These are phyloP conservation scores for Thalassiosira profunda DNA, from an alignment of 108 stramenopile species.

Conservation along the genomic window DNA sequence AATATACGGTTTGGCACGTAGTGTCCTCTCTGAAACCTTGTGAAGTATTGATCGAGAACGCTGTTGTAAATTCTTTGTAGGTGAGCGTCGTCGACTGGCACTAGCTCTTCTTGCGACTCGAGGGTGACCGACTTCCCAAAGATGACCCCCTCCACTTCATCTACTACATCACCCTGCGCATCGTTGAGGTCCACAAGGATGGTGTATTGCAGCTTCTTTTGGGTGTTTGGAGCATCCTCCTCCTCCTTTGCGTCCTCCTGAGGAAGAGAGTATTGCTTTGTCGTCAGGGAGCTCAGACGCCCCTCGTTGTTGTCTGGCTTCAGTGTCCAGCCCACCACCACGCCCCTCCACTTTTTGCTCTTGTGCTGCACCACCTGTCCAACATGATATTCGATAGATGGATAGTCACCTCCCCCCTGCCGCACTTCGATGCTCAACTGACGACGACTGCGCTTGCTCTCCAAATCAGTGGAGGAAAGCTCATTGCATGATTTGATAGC, in stretches of 20 bases:
- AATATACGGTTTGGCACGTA: constrained; percentile 66
- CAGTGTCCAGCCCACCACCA: constrained; percentile 70
- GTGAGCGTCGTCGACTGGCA: constrained; percentile 51
- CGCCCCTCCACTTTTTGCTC: constrained; percentile 71
- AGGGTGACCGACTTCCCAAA: constrained; percentile 27
- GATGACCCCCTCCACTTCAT: constrained; percentile 38
- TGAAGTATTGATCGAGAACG: constrained; percentile 54
- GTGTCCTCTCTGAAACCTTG: constrained; percentile 35
- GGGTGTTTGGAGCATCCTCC: neutral
- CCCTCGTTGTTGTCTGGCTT: constrained; percentile 15
- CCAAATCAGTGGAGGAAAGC: constrained; percentile 55
- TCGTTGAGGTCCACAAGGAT: constrained; percentile 74
- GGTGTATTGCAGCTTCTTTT: constrained; percentile 51
- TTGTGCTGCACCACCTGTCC: constrained; percentile 82
- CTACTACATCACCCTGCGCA: too few relatives aligned
- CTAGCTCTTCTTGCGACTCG: constrained; percentile 57
- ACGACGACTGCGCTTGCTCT: constrained; percentile 22
- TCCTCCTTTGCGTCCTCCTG: neutral
- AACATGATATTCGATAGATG: constrained; percentile 58
- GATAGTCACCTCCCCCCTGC: constrained; percentile 11
- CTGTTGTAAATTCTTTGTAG: constrained; percentile 68
- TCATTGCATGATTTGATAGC: constrained; percentile 73
- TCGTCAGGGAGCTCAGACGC: constrained; percentile 67
- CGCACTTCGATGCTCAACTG: constrained; percentile 23
- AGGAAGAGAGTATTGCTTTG: constrained; percentile 53